Percentiles rank a stretch among this genome's conserved stretches.
Evolutionary conservation across 805 yeast genomes (phyloP).

Genomic region (Sugiyamaella valdiviana): DNA sequence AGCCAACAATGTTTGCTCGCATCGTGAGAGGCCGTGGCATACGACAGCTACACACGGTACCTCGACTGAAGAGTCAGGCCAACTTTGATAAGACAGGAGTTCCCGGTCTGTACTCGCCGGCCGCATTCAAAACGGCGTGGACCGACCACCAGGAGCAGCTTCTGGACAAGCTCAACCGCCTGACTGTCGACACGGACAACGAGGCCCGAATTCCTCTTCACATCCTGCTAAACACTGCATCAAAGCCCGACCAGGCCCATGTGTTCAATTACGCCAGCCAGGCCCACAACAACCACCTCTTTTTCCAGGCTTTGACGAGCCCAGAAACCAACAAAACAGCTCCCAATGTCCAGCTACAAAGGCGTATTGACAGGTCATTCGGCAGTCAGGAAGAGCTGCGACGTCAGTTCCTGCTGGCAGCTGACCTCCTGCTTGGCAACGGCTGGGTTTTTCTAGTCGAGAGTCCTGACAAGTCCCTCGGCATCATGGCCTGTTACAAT

Average conservation of each 20-base stretch:
- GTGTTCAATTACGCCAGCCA: conserved; percentile 87
- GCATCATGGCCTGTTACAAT: conserved; percentile 77
- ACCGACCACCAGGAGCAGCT: conserved; percentile 62
- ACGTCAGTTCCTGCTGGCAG: conserved; percentile 61
- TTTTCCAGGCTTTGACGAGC: conserved; percentile 53
- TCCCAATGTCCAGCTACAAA: conserved; percentile 29
- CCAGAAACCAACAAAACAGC: conserved; percentile 19
- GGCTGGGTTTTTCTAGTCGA: conserved; percentile 91
- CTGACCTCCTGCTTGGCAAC: conserved; percentile 71
- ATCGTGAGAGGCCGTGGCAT: neutral
- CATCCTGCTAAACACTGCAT: conserved; percentile 54
- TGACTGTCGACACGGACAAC: conserved; percentile 71
- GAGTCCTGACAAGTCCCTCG: conserved; percentile 42
- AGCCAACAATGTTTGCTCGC: neutral
- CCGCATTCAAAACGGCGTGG: conserved; percentile 76
- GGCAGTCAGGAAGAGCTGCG: conserved; percentile 75
- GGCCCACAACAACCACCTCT: conserved; percentile 86
- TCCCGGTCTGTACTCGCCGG: conserved; percentile 54
- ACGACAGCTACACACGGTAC: conserved; percentile 53
- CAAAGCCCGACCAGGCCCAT: conserved; percentile 57
- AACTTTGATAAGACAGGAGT: conserved; percentile 45
- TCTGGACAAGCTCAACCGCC: conserved; percentile 47
- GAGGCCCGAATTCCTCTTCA: conserved; percentile 74
- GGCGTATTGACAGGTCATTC: conserved; percentile 54
- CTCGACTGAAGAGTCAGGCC: conserved; percentile 43